Conservation (phyloP, 352 stramenopile species). For the Pythium dissotocum region DNA sequence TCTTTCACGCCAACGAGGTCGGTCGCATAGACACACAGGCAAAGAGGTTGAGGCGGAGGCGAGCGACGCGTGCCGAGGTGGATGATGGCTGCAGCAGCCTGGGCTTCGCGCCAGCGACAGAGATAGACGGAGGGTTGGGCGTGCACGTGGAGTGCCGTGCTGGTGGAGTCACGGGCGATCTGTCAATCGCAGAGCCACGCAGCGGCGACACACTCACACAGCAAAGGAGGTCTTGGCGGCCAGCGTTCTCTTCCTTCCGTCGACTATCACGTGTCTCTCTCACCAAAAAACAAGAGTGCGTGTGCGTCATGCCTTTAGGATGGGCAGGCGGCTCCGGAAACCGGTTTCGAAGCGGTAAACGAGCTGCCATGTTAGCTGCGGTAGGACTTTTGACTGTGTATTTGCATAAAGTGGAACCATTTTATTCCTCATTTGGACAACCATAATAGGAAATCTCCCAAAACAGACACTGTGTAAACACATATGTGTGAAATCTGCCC, state of each 20-base stretch:
- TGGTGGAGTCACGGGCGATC: neutral
- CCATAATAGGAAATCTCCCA: neutral
- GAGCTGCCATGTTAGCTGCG: neutral
- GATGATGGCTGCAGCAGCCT: neutral
- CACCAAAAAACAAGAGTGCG: conserved; percentile 7
- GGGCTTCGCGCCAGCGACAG: neutral
- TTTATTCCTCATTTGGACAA: neutral
- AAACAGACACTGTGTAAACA: neutral
- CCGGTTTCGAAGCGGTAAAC: neutral
- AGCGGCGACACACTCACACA: neutral
- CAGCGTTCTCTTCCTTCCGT: conserved; percentile 10
- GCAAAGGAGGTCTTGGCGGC: neutral
- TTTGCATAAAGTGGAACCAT: neutral
- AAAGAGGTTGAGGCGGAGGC: neutral
- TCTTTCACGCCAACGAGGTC: neutral
- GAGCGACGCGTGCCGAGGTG: no score
- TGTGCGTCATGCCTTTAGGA: neutral
- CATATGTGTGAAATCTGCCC: conserved; percentile 16
- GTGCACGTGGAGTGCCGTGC: neutral
- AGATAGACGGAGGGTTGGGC: neutral
- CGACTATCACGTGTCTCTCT: conserved; percentile 31
- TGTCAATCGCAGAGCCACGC: conserved; percentile 14
- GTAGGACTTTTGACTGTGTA: neutral
- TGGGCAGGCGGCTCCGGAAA: neutral
- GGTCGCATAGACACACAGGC: conserved; percentile 26